Percentiles rank a stretch among this genome's conserved stretches.
These are phyloP conservation scores for Kwoniella shandongensis DNA, from an alignment of 768 basidiomycete species.

Conservation along the genomic window DNA sequence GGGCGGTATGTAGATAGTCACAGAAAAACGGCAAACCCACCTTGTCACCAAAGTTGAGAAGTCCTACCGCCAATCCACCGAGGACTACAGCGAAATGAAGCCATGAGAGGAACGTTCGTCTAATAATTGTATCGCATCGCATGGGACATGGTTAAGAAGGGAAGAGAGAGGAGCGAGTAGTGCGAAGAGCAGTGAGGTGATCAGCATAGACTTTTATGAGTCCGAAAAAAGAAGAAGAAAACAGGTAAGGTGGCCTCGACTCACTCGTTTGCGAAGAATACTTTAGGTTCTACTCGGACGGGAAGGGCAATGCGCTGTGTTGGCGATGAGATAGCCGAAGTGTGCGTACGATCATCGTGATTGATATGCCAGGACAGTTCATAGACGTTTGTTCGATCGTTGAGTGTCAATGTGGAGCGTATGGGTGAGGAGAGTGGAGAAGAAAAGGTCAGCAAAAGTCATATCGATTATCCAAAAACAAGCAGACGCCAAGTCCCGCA, in stretches of 20 bases:
- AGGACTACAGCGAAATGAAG: conserved; percentile 97
- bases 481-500: too few species aligned
- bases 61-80: conserved; percentile 89
- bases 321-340: background rate
- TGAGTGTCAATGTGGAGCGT: too few species aligned
- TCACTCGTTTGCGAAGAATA: conserved; percentile 55
- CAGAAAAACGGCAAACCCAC: conserved; percentile 59
- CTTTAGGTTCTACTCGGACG: conserved; percentile 64
- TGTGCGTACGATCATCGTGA: too few species aligned
- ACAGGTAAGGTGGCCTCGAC: conserved; percentile 12
- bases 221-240: background rate
- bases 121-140: conserved; percentile 1
- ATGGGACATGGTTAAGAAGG: background rate
- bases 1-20: too few species aligned
- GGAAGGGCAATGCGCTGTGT: conserved; percentile 88
- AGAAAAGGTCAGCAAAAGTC: too few species aligned
- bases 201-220: too few species aligned
- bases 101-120: conserved; percentile 89
- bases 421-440: too few species aligned
- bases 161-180: background rate
- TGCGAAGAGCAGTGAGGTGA: too few species aligned
- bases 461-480: too few species aligned
- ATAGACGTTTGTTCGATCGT: too few species aligned
- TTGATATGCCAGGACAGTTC: too few species aligned
- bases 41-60: conserved; percentile 97